These are phyloP conservation scores for Malus asiatica DNA, from an alignment of 306 rosid genomes.

Conservation along the genomic window DNA sequence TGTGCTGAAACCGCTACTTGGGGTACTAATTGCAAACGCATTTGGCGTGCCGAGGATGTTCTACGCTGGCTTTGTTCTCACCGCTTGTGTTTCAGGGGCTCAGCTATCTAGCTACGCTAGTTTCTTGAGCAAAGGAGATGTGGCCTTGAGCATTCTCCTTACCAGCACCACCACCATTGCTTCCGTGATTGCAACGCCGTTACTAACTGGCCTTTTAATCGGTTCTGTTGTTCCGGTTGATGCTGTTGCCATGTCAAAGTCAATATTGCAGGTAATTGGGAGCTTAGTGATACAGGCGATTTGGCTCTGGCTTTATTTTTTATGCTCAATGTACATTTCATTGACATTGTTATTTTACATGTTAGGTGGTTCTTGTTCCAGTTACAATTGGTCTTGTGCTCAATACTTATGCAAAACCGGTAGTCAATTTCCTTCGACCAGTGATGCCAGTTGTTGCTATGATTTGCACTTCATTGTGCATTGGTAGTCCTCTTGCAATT, in stretches of 20 bases:
- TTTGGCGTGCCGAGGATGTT: slow-evolving; percentile 66
- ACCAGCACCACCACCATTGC: slow-evolving; percentile 85
- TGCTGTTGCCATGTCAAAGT: slow-evolving; percentile 91
- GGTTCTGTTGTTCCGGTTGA: slow-evolving; percentile 95
- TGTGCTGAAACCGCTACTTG: slow-evolving; percentile 73
- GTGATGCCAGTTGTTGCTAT: slow-evolving; percentile 95
- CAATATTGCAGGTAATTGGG: slow-evolving; percentile 75
- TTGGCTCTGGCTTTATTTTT: neutral
- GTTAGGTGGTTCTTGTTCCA: slow-evolving; percentile 86
- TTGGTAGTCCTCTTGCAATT: slow-evolving; percentile 92
- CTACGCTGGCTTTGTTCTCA: slow-evolving; percentile 84
- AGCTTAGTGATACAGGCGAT: neutral
- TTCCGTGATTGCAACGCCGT: slow-evolving; percentile 74
- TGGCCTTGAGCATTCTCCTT: slow-evolving; percentile 87
- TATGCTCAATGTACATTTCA: neutral
- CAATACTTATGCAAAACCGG: slow-evolving; percentile 84
- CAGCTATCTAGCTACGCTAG: slow-evolving; percentile 91
- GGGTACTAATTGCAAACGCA: slow-evolving; percentile 66
- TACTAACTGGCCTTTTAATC: slow-evolving; percentile 67
- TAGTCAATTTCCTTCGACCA: slow-evolving; percentile 66
- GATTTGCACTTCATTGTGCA: slow-evolving; percentile 93
- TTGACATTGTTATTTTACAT: slow-evolving; percentile 3
- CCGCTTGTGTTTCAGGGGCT: slow-evolving; percentile 93
- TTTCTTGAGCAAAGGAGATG: slow-evolving; percentile 91
- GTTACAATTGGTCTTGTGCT: slow-evolving; percentile 80